Evolutionary conservation across 2,329 filamentous ascomycete genomes (phyloP).

Genomic region (Orbilia quercus): DNA sequence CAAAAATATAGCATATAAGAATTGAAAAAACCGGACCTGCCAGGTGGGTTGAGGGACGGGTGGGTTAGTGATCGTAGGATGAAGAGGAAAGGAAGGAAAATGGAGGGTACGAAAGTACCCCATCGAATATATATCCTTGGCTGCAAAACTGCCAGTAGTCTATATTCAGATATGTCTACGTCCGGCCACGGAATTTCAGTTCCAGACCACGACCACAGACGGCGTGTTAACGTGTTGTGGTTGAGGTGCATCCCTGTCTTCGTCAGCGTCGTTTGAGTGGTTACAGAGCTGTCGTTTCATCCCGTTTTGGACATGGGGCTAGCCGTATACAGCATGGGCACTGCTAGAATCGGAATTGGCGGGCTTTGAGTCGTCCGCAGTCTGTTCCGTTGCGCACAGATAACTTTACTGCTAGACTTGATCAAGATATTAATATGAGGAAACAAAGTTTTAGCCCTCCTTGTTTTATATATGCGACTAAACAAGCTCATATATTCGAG

Average conservation of each 20-base stretch:
- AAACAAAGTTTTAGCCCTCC: too few relatives aligned
- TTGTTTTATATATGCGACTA: too few relatives aligned
- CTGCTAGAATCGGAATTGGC: background rate
- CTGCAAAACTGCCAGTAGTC: background rate
- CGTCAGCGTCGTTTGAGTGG: background rate
- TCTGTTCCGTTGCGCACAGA: too few relatives aligned
- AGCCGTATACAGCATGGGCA: background rate
- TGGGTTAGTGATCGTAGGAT: slow-evolving; percentile 1
- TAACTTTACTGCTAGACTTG: too few relatives aligned
- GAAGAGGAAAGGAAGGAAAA: slow-evolving; percentile 3
- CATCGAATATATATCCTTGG: background rate
- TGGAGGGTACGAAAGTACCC: background rate
- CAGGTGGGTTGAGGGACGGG: background rate
- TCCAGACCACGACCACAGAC: background rate
- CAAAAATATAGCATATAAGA: slow-evolving; percentile 14
- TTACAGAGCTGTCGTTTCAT: slow-evolving; percentile 14
- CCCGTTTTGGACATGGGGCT: background rate
- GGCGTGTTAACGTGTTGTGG: slow-evolving; percentile 14
- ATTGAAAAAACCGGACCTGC: slow-evolving; percentile 22
- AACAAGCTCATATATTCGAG: too few relatives aligned
- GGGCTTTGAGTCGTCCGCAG: too few relatives aligned
- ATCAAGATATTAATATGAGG: too few relatives aligned
- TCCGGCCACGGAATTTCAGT: background rate
- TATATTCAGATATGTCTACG: slow-evolving; percentile 7
- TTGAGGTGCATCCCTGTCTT: slow-evolving; percentile 8